These are phyloP conservation scores for Thermomucor indicae-seudaticae DNA, from an alignment of 371 early-diverging fungal genomes.

Conservation along the genomic window DNA sequence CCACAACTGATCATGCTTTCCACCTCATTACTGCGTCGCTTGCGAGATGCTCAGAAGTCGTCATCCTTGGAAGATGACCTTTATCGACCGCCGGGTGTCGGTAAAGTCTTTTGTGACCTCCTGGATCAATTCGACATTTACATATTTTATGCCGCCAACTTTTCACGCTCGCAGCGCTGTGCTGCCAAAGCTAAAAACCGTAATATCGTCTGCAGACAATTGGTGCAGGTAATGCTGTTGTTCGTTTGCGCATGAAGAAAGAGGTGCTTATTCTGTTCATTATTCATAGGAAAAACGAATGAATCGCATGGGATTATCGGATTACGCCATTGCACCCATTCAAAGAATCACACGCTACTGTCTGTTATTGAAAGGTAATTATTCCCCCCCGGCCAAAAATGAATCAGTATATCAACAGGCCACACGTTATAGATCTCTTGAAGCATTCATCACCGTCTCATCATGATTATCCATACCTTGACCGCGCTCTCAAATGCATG, in stretches of 20 bases:
- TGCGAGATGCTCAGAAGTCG: conserved; percentile 20
- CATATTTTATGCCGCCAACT: conserved; percentile 39
- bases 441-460: conserved; percentile 35
- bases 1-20: conserved; percentile 40
- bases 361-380: conserved; percentile 41
- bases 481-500: conserved; percentile 30
- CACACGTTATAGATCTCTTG: conserved; percentile 29
- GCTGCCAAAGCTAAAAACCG: conserved; percentile 16
- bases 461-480: conserved; percentile 30
- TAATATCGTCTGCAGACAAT: conserved; percentile 31
- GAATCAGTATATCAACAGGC: conserved; percentile 1
- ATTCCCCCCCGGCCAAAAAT: neutral
- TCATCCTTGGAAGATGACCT: conserved; percentile 14
- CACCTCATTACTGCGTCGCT: conserved; percentile 20
- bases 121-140: conserved; percentile 37
- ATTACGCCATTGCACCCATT: conserved; percentile 54
- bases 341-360: conserved; percentile 51
- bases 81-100: conserved; percentile 7
- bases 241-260: neutral
- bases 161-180: conserved; percentile 26
- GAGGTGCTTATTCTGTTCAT: conserved; percentile 8
- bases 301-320: conserved; percentile 32
- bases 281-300: conserved; percentile 29
- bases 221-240: conserved; percentile 23
- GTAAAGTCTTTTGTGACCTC: conserved; percentile 38